Percentiles rank a stretch among this genome's conserved stretches.
Conservation (phyloP, 768 basidiomycete genomes). For the Trametes cingulata region DNA sequence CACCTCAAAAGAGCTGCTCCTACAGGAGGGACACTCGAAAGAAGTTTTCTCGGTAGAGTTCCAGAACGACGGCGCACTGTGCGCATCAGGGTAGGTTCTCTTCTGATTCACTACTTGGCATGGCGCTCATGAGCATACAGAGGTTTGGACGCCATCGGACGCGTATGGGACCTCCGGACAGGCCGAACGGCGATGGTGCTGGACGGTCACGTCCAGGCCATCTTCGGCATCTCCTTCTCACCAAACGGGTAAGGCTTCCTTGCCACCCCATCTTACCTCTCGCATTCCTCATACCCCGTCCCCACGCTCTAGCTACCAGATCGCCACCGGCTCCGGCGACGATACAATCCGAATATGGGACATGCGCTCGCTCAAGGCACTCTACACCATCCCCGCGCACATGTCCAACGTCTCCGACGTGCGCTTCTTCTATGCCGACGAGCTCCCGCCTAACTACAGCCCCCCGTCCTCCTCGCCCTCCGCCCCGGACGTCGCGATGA, state of each 20-base stretch:
- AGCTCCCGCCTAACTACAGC: conserved; percentile 40
- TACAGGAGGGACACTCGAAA: conserved; percentile 97
- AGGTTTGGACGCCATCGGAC: conserved; percentile 93
- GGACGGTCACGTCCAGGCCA: conserved; percentile 93
- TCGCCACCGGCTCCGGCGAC: conserved; percentile 95
- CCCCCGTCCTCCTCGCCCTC: conserved; percentile 24
- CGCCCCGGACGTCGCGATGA: conserved; percentile 44
- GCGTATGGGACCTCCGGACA: conserved; percentile 95
- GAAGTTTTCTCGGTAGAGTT: conserved; percentile 97
- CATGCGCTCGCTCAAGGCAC: conserved; percentile 86
- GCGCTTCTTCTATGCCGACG: conserved; percentile 83
- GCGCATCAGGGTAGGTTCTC: conserved; percentile 80
- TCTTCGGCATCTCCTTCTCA: conserved; percentile 89
- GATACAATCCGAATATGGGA: conserved; percentile 99
- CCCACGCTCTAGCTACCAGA: conserved; percentile 86
- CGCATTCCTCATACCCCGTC: background rate
- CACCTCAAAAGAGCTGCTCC: conserved; percentile 74
- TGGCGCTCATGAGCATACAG: conserved; percentile 40
- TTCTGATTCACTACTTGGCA: background rate
- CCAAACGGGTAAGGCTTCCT: conserved; percentile 75
- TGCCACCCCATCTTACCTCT: background rate
- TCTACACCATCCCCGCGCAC: conserved; percentile 97
- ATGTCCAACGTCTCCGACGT: conserved; percentile 93
- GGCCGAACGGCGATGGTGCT: conserved; percentile 97
- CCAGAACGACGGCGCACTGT: conserved; percentile 91